Evolutionary conservation across 306 rosid genomes (phyloP).

Genomic region (Cicer arietinum): DNA sequence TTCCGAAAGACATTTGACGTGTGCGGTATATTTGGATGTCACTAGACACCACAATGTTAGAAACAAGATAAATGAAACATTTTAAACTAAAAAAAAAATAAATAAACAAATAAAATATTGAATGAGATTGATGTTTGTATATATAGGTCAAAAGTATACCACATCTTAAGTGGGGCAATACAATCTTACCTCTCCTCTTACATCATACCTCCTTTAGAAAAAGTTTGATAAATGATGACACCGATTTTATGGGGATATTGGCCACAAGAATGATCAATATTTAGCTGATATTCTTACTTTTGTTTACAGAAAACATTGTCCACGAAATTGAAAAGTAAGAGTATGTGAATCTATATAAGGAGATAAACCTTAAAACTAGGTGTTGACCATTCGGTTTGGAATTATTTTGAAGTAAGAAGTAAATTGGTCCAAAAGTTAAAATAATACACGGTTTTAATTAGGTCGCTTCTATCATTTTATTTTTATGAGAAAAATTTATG

Average conservation of each 20-base stretch:
- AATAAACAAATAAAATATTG: background rate
- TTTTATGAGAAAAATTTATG: too few species aligned
- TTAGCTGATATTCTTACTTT: background rate
- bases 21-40: background rate
- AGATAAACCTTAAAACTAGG: too few species aligned
- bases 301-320: background rate
- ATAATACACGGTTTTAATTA: too few species aligned
- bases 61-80: background rate
- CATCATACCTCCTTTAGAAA: constrained; percentile 20
- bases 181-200: background rate
- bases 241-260: constrained; percentile 16
- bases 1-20: background rate
- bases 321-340: too few species aligned
- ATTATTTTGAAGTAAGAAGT: too few species aligned
- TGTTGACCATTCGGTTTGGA: too few species aligned
- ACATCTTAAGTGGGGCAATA: constrained; percentile 19
- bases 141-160: constrained; percentile 4
- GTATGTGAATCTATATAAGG: too few species aligned
- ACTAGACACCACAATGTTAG: background rate
- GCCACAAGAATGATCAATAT: background rate
- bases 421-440: too few species aligned
- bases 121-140: background rate
- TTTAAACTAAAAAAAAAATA: too few species aligned
- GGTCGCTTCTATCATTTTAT: too few species aligned
- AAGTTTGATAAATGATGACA: constrained; percentile 17